Evolutionary conservation across 2,329 filamentous ascomycete genomes (phyloP), one percentile per base, ranked within the genome.

Genomic region (Lachnellula subtilissima): DNA sequence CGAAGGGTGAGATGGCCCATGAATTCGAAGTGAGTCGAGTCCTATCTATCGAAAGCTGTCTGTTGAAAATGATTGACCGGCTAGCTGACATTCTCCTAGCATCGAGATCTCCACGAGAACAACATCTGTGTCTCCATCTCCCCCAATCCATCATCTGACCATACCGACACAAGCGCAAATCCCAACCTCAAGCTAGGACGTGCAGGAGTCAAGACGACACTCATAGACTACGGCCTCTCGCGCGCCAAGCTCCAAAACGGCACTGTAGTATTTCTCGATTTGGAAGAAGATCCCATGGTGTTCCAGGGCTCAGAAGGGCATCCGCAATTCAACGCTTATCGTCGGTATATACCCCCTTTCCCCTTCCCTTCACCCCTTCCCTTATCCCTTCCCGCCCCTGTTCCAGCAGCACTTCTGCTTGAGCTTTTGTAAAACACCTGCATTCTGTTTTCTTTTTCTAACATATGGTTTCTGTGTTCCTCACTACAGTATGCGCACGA

Each of bases 191-290:
- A 50, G 15, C 32, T 48, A 11, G 51, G 53, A 40, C 67, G 83
- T 61, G 86, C 83, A 0, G 83, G 82, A 1, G 72, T 86, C 4
- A 81, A 85, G 54, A 80, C 86, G 48, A 86, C 84, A 0, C 82
- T 87, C 42, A 73, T 87, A 5, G 84, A 87, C 69, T 87, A 86
- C 59, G 84, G 83, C 0, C 74, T 87, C 14, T 87, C 84, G 1
- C 76, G 84, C 17, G 83, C 82, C 2, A 77, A 77, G 32, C 72
- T 80, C 50, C 61, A 74, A 17, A 64, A 65, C 9, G 66, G 64
- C 7, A 70, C 72, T 25, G 63, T 75, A 0, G 74, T 83, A 6
- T 81, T 79, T 2, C 81, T 79, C 60, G 81, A 86, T 60, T 73
- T 87, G 9, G 84, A 87, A 62, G 75, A 76, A 43, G 84, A 86